Conservation (phyloP, 495 filamentous ascomycete species). For the Aspergillus affinis region DNA sequence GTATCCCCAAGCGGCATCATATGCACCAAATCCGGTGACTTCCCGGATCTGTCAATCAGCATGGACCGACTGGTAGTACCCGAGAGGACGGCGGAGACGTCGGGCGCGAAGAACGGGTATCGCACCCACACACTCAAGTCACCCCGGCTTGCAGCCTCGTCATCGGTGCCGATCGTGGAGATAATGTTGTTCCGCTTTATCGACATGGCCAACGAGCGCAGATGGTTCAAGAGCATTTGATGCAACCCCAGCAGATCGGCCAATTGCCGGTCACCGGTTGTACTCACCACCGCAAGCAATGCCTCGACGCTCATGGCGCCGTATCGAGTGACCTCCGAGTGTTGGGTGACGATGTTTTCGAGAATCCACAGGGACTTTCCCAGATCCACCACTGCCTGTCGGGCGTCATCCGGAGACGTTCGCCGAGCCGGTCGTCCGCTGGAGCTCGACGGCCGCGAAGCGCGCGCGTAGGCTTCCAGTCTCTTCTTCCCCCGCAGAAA, state of each 20-base stretch:
- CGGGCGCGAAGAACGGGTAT: constrained; percentile 67
- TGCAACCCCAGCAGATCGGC: constrained; percentile 52
- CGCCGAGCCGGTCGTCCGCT: constrained; percentile 18
- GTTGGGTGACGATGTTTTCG: constrained; percentile 57
- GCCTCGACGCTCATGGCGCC: constrained; percentile 47
- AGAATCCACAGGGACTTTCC: constrained; percentile 82
- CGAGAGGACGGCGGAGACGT: constrained; percentile 64
- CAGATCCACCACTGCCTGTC: constrained; percentile 75
- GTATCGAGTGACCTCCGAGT: constrained; percentile 52
- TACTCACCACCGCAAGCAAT: constrained; percentile 41
- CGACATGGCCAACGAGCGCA: constrained; percentile 72
- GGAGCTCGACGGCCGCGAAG: constrained; percentile 49
- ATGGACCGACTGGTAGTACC: constrained; percentile 55
- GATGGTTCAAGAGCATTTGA: constrained; percentile 55
- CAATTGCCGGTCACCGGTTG: constrained; percentile 47
- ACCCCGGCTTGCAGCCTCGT: constrained; percentile 60
- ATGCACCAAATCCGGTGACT: constrained; percentile 53
- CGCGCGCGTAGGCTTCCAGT: constrained; percentile 68
- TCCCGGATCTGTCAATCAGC: constrained; percentile 36
- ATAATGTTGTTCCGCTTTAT: constrained; percentile 81
- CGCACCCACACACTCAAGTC: constrained; percentile 74
- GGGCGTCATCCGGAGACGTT: constrained; percentile 24
- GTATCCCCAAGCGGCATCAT: constrained; percentile 75
- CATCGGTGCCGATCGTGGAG: constrained; percentile 44
- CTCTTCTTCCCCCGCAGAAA: constrained; percentile 74